phyloP scores from a whole-genome alignment of 441 rosid genomes.

The Rhodomyrtus psidioides region DNA sequence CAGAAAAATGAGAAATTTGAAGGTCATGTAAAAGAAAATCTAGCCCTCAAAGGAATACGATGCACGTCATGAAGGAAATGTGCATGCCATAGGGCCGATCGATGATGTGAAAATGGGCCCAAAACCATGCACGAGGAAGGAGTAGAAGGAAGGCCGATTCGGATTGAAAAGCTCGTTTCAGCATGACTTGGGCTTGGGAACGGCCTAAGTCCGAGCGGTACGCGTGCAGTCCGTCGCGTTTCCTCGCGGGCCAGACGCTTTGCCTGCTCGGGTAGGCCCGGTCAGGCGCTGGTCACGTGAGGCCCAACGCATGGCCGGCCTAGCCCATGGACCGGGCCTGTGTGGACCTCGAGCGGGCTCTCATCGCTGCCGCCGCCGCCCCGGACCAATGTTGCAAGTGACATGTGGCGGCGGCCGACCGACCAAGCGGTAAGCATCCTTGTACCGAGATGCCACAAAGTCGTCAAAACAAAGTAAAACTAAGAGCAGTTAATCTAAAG shows the following conservation, averaged over 20 bases:
- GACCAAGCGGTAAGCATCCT: too few species aligned
- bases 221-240: background rate
- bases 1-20: background rate
- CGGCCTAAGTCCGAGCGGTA: background rate
- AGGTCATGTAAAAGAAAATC: background rate
- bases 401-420: background rate
- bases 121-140: background rate
- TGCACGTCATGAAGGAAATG: background rate
- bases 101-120: background rate
- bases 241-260: rapidly evolving
- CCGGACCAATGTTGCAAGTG: background rate
- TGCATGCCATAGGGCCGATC: background rate
- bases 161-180: background rate
- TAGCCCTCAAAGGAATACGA: background rate
- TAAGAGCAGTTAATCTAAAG: too few species aligned
- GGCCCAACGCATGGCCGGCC: background rate
- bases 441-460: too few species aligned
- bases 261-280: background rate
- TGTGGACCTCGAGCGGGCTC: background rate
- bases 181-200: background rate
- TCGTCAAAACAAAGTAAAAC: too few species aligned
- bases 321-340: too few species aligned
- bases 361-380: too few species aligned
- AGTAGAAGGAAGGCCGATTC: background rate
- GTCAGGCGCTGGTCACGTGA: background rate